phyloP scores from a whole-genome alignment of 2,329 filamentous ascomycete species.

The Alternaria postmessia region DNA sequence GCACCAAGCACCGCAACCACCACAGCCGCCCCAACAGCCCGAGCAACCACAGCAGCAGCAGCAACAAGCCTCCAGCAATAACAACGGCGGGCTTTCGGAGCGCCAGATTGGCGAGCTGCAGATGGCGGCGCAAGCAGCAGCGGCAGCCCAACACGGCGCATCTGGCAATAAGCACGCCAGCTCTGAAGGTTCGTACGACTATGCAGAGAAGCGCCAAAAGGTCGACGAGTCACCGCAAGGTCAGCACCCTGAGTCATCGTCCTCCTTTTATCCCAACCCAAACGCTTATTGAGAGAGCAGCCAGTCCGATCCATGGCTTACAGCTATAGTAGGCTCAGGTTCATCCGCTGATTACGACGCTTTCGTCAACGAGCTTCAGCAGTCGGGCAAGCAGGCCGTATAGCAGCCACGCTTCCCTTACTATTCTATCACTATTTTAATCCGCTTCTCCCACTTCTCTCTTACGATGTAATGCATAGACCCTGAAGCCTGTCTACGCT shows the following conservation, averaged over 20 bases:
- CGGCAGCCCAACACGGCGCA: constrained; percentile 44
- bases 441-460: constrained; percentile 6
- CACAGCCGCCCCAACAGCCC: constrained; percentile 30
- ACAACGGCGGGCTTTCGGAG: constrained; percentile 47
- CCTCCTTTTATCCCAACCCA: constrained; percentile 31
- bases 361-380: constrained; percentile 33
- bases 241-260: constrained; percentile 37
- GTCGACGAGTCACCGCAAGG: constrained; percentile 45
- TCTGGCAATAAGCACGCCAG: constrained; percentile 45
- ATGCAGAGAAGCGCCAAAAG: constrained; percentile 49
- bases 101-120: constrained; percentile 45
- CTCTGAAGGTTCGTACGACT: constrained; percentile 43
- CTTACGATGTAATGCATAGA: constrained; percentile 32
- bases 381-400: constrained; percentile 21
- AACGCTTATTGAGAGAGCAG: constrained; percentile 46
- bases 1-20: constrained; percentile 27
- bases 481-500: constrained; percentile 23
- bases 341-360: constrained; percentile 26
- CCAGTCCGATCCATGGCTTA: constrained; percentile 36
- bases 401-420: constrained; percentile 10
- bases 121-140: constrained; percentile 49
- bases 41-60: constrained; percentile 35
- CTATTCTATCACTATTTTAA: background rate
- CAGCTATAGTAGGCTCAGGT: constrained; percentile 28
- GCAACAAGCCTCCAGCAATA: constrained; percentile 34